Evolutionary conservation across 768 basidiomycete species (phyloP).

Genomic region (Cystofilobasidium bisporidii): DNA sequence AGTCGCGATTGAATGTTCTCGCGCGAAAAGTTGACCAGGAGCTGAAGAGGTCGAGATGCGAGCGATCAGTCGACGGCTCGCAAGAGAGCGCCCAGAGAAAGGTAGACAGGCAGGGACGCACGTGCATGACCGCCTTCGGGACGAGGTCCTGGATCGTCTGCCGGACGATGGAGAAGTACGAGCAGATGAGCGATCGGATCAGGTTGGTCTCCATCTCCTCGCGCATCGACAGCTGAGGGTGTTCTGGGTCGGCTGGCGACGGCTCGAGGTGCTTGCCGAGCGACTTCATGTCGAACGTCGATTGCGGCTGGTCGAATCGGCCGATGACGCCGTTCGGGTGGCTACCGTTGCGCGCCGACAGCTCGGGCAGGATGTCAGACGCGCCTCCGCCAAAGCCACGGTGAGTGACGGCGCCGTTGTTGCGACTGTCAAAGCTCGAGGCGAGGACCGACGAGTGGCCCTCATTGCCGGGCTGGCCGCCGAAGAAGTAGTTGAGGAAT

Average conservation of each 20-base stretch:
- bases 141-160: slow-evolving; percentile 95
- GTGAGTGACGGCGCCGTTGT: neutral
- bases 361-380: slow-evolving; percentile 23
- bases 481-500: slow-evolving; percentile 96
- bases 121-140: slow-evolving; percentile 96
- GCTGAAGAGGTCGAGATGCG: slow-evolving; percentile 33
- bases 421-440: slow-evolving; percentile 7
- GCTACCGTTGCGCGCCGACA: neutral
- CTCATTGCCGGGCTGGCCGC: slow-evolving; percentile 51
- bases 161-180: slow-evolving; percentile 91
- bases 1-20: slow-evolving; percentile 93
- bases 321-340: slow-evolving; percentile 19
- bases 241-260: slow-evolving; percentile 45
- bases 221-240: slow-evolving; percentile 56
- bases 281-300: slow-evolving; percentile 97
- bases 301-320: slow-evolving; percentile 42
- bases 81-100: neutral
- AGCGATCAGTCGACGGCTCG: neutral
- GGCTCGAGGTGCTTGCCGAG: slow-evolving; percentile 95
- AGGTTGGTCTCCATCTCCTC: slow-evolving; percentile 96
- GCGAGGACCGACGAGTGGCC: slow-evolving; percentile 16
- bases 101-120: neutral
- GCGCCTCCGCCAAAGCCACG: slow-evolving; percentile 17
- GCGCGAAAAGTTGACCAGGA: slow-evolving; percentile 91
- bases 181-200: slow-evolving; percentile 86